These are phyloP conservation scores for Bipolaris zeicola DNA, from an alignment of 2,329 filamentous ascomycete species.

Conservation along the genomic window DNA sequence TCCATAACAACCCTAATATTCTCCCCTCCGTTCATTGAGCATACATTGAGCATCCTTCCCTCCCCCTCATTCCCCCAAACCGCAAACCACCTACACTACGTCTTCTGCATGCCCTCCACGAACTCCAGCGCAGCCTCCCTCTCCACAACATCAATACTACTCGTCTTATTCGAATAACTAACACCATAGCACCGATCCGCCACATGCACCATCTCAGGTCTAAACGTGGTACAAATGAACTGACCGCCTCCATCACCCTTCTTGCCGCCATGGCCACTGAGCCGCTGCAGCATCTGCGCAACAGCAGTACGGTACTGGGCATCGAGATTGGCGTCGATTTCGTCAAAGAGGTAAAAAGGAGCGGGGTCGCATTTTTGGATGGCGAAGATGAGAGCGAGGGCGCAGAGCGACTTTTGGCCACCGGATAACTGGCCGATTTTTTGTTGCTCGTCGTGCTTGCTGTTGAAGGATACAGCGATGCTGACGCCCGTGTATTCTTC, in stretches of 20 bases:
- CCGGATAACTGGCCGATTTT: conserved; percentile 96
- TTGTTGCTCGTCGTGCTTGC: conserved; percentile 97
- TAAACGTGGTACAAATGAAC: conserved; percentile 99
- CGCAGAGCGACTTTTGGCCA: conserved; percentile 97
- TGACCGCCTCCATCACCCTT: conserved; percentile 64
- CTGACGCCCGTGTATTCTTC: conserved; percentile 97
- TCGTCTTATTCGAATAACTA: conserved; percentile 89
- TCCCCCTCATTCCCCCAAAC: background rate
- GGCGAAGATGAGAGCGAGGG: conserved; percentile 97
- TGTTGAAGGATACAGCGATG: conserved; percentile 98
- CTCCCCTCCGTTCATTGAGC: too few species aligned
- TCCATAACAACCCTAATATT: background rate
- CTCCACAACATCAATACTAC: conserved; percentile 87
- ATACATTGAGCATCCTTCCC: too few species aligned
- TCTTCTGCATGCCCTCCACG: conserved; percentile 78
- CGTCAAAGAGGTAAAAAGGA: conserved; percentile 98
- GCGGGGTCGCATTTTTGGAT: conserved; percentile 97
- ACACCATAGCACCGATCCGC: conserved; percentile 99
- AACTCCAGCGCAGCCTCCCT: conserved; percentile 89
- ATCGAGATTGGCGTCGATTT: conserved; percentile 97
- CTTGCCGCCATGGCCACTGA: conserved; percentile 47
- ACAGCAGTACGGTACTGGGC: conserved; percentile 97
- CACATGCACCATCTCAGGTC: conserved; percentile 92
- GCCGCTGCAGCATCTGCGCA: conserved; percentile 77
- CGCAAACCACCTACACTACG: background rate